Conservation (phyloP, 2,329 filamentous ascomycete species). For the Pseudogymnoascus destructans region DNA sequence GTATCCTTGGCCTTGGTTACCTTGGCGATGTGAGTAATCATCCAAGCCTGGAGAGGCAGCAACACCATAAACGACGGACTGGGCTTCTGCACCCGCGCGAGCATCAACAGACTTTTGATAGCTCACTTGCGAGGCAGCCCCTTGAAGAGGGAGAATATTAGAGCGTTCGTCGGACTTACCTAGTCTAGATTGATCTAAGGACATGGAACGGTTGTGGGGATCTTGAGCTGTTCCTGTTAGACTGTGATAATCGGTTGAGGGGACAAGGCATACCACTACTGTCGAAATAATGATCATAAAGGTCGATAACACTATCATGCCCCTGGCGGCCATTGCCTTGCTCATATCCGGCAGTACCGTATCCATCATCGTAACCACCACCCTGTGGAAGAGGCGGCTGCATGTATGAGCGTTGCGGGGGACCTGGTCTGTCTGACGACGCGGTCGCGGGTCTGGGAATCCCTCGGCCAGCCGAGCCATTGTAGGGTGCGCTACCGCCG, state of each 20-base stretch:
- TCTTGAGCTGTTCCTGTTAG: not conserved
- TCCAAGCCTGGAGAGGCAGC: not conserved
- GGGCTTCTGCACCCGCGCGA: not conserved
- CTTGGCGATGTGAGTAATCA: not conserved
- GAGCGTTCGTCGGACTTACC: not conserved
- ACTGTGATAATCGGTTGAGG: not conserved
- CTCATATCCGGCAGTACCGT: conserved; percentile 18
- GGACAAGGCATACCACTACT: not conserved
- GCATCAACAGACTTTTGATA: conserved; percentile 9
- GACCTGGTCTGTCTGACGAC: conserved; percentile 16
- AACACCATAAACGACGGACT: not conserved
- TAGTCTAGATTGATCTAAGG: not conserved
- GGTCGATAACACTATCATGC: conserved; percentile 34
- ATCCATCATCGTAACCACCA: conserved; percentile 9
- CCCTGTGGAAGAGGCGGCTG: conserved; percentile 12
- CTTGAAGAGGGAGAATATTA: not conserved
- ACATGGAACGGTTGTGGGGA: not conserved
- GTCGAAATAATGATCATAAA: conserved; percentile 44
- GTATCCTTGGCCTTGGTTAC: conserved; percentile 14
- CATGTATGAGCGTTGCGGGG: conserved; percentile 10
- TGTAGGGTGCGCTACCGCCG: conserved; percentile 32
- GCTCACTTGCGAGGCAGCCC: not conserved
- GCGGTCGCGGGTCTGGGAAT: conserved; percentile 42
- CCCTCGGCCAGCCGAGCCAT: conserved; percentile 32
- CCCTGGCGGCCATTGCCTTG: conserved; percentile 28